phyloP scores from a whole-genome alignment of 2,329 filamentous ascomycete species.

The Penicillium sp. region DNA sequence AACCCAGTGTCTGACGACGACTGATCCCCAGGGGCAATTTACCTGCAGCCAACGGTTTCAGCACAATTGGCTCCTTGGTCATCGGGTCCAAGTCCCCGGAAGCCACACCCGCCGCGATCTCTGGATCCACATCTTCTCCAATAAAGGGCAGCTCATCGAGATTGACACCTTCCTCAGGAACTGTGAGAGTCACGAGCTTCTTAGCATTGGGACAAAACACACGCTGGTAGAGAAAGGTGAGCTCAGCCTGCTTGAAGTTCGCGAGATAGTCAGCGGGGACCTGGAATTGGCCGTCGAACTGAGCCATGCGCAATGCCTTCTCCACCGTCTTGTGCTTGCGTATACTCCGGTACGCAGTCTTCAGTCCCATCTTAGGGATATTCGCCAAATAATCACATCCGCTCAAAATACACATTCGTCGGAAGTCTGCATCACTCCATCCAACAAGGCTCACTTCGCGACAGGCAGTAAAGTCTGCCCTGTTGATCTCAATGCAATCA shows the following conservation, averaged over 20 bases:
- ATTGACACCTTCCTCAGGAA: conserved; percentile 59
- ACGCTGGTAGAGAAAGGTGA: conserved; percentile 90
- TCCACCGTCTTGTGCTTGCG: conserved; percentile 87
- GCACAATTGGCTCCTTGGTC: conserved; percentile 63
- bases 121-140: conserved; percentile 64
- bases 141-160: conserved; percentile 74
- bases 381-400: conserved; percentile 93
- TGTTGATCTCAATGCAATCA: conserved; percentile 85
- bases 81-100: conserved; percentile 81
- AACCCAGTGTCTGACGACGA: conserved; percentile 40
- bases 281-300: conserved; percentile 80
- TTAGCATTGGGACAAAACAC: conserved; percentile 77
- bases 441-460: conserved; percentile 83
- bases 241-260: conserved; percentile 77
- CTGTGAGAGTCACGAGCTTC: conserved; percentile 69
- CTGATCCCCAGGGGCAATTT: conserved; percentile 34
- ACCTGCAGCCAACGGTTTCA: conserved; percentile 33
- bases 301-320: conserved; percentile 71
- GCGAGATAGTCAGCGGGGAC: conserved; percentile 78
- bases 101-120: conserved; percentile 69
- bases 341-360: conserved; percentile 86
- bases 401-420: conserved; percentile 92
- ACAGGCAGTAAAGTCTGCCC: conserved; percentile 81
- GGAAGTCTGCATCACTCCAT: conserved; percentile 87
- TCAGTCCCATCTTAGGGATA: conserved; percentile 80